Percentiles rank a stretch among this genome's conserved stretches.
Evolutionary conservation across 768 basidiomycete species (phyloP).

Genomic region (Suillus subaureus): DNA sequence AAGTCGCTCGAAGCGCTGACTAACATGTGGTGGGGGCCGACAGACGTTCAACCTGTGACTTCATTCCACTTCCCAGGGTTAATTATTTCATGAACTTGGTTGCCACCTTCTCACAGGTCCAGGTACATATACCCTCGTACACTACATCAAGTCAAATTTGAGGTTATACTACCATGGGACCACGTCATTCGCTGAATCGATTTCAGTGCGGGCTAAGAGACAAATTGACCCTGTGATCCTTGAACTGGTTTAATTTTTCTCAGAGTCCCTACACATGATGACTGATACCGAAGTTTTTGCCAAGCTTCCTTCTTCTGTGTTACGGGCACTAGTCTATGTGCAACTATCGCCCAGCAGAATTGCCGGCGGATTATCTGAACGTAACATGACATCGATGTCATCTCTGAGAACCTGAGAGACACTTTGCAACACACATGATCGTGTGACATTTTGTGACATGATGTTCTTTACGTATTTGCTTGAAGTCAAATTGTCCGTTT

Average conservation of each 20-base stretch:
- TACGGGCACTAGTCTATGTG: too few relatives aligned
- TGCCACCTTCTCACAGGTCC: constrained; percentile 6
- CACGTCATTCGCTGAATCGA: neutral
- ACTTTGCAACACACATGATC: neutral
- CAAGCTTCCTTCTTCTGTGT: too few relatives aligned
- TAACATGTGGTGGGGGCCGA: neutral
- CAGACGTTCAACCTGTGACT: neutral
- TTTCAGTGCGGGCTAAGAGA: neutral
- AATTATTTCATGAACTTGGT: neutral
- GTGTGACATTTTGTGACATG: neutral
- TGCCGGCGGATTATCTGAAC: too few relatives aligned
- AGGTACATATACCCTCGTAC: neutral
- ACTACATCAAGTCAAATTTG: neutral
- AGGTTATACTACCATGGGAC: neutral
- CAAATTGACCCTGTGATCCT: neutral
- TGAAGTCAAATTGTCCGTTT: constrained; percentile 7
- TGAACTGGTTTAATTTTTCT: neutral
- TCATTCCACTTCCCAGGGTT: neutral
- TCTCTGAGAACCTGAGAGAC: neutral
- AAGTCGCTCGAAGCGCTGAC: neutral
- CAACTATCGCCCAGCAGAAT: too few relatives aligned
- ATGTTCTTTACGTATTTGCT: constrained; percentile 7
- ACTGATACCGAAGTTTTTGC: neutral
- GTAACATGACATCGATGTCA: too few relatives aligned
- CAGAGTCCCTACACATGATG: neutral